Base-by-base conservation (phyloP, 345 rosid species). In the Clarkia xantiana region DNA sequence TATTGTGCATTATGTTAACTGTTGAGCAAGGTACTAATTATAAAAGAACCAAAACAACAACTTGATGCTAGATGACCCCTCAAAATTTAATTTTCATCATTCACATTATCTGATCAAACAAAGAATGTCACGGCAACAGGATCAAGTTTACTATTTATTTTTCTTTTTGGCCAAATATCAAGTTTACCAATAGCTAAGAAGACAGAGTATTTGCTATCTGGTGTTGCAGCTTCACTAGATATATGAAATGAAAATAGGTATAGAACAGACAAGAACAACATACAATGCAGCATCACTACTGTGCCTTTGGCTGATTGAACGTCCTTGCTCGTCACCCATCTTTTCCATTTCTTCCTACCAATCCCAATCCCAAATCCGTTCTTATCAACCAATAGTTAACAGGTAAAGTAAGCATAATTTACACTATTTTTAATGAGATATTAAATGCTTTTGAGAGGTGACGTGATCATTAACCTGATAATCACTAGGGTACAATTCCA, bases 241-340 rank as follows among this genome's bases (percentile, higher is more conserved):
- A 3, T 4, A 29, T 29, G 36, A 29, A 7, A 49, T 49, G 10
- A 29, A 1, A 49, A 23, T n/a, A n/a, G n/a, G n/a, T 64, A 46
- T 64, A 42, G 15, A 42, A 54, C 18, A 59, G 67, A 34, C 53
- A 66, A 70, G 71, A 61, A 69, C 57, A 67, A 83, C 96, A 93
- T 86, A 86, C 77, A 73, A 74, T 61, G 62, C 56, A 68, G 83
- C 66, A 78, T 68, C 72, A 74, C 51, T 79, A 74, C 63, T 58
- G 77, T 73, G 71, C 75, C 83, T 74, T 76, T 72, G 67, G 78
- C 79, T 73, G 83, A 82, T 66, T 66, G 86, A 65, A 73, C 74
- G 67, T 75, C 83, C 78, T 68, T 41, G 73, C 44, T 72, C 79
- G 72, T 91, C 93, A 84, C 79, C 93, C 89, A 72, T 86, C 89